Percentiles rank a stretch among this genome's conserved stretches.
Evolutionary conservation across 331 rosid species (phyloP).

Genomic region (Rhamnella rubrinervis): DNA sequence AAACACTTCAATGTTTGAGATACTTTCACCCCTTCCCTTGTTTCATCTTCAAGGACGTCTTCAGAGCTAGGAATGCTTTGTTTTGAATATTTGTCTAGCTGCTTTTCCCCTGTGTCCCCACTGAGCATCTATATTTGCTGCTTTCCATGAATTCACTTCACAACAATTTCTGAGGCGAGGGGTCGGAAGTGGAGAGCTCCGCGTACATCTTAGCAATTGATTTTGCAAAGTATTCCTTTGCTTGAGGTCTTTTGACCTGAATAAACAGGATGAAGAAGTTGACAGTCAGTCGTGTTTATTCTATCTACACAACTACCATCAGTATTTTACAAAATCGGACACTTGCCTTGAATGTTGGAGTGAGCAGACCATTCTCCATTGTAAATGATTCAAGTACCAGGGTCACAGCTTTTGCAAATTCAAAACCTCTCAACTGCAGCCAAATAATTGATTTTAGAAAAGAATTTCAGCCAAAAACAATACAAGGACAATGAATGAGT

Average conservation of each 20-base stretch:
- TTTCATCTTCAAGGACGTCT: slow-evolving; percentile 6
- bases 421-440: slow-evolving; percentile 92
- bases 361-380: slow-evolving; percentile 78
- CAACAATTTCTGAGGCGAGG: slow-evolving; percentile 34
- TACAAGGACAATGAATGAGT: neutral
- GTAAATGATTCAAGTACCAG: slow-evolving; percentile 77
- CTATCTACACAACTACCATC: neutral
- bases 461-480: neutral
- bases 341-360: slow-evolving; percentile 97
- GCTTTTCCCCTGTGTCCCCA: neutral
- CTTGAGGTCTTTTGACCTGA: slow-evolving; percentile 95
- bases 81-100: neutral
- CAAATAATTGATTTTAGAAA: slow-evolving; percentile 18
- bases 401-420: slow-evolving; percentile 75
- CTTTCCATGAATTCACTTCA: slow-evolving; percentile 25
- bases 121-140: slow-evolving; percentile 10
- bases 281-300: neutral
- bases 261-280: neutral
- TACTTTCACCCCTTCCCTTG: slow-evolving; percentile 1
- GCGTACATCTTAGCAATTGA: slow-evolving; percentile 73
- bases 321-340: neutral
- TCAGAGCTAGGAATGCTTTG: slow-evolving; percentile 1
- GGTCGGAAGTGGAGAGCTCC: slow-evolving; percentile 59
- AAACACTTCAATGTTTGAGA: too few species aligned
- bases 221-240: slow-evolving; percentile 65